phyloP scores from a whole-genome alignment of 192 early-diverging fungal genomes.

The Gonapodya sp. region DNA sequence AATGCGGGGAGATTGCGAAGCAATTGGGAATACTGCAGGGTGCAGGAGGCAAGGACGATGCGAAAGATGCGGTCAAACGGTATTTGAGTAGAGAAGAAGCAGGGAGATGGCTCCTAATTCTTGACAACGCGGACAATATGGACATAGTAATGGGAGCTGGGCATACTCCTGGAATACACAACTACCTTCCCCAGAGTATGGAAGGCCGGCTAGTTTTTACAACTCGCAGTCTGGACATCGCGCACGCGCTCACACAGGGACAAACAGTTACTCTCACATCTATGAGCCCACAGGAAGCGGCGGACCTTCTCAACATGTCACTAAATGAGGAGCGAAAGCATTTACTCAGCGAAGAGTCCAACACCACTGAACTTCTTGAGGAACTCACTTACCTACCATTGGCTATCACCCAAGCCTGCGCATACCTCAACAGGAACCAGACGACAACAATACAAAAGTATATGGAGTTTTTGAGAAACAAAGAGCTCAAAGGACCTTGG shows the following conservation, averaged over 20 bases:
- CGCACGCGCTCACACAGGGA: not conserved
- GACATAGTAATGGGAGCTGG: not conserved
- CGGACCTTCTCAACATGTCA: not conserved
- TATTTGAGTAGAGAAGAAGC: not conserved
- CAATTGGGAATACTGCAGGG: not conserved
- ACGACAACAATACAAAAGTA: not conserved
- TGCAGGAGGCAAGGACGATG: not conserved
- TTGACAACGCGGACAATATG: not conserved
- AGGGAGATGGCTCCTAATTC: not conserved
- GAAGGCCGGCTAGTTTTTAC: not conserved
- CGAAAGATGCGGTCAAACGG: not conserved
- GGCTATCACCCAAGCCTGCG: not conserved
- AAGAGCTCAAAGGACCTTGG: not conserved
- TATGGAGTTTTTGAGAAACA: not conserved
- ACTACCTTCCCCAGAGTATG: not conserved
- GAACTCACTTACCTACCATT: not conserved
- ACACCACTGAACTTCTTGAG: not conserved
- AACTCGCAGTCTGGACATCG: not conserved
- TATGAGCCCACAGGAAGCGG: not conserved
- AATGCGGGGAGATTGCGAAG: not conserved
- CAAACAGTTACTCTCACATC: not conserved
- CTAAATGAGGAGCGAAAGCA: not conserved
- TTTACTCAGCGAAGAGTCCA: not conserved
- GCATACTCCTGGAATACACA: not conserved
- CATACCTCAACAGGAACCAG: not conserved